Evolutionary conservation across 768 basidiomycete species (phyloP).

Genomic region (Auriscalpium orientale): DNA sequence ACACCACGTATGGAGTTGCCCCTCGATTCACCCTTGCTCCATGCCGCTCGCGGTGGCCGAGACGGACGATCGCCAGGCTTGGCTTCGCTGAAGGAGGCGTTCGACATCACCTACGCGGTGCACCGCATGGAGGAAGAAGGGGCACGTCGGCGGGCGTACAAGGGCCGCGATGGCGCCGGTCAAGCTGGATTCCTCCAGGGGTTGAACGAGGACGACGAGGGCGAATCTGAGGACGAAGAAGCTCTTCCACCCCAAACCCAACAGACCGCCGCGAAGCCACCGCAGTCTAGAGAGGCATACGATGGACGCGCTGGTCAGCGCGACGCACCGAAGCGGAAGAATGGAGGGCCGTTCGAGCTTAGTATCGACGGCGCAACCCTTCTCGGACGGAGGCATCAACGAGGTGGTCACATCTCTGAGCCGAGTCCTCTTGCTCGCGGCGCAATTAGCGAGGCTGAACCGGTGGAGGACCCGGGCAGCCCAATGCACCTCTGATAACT

Average conservation of each 20-base stretch:
- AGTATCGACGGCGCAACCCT: conserved; percentile 84
- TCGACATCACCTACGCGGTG: conserved; percentile 97
- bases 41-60: conserved; percentile 66
- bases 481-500: conserved; percentile 16
- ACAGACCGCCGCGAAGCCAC: not conserved
- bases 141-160: conserved; percentile 74
- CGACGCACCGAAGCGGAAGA: conserved; percentile 39
- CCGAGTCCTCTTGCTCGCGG: conserved; percentile 30
- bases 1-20: conserved; percentile 49
- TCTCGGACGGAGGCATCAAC: conserved; percentile 61
- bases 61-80: conserved; percentile 85
- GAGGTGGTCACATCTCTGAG: conserved; percentile 19
- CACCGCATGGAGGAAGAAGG: conserved; percentile 99
- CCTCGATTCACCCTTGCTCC: conserved; percentile 87
- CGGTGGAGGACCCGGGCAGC: conserved; percentile 12
- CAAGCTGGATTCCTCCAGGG: conserved; percentile 68
- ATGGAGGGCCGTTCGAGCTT: conserved; percentile 59
- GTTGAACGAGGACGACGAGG: conserved; percentile 92
- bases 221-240: conserved; percentile 46
- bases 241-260: conserved; percentile 25
- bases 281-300: conserved; percentile 22
- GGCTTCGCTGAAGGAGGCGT: conserved; percentile 92
- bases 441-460: conserved; percentile 8
- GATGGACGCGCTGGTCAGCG: conserved; percentile 67
- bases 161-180: conserved; percentile 73